Conservation (phyloP, 2,329 filamentous ascomycete genomes). For the Fusarium nodosum region DNA sequence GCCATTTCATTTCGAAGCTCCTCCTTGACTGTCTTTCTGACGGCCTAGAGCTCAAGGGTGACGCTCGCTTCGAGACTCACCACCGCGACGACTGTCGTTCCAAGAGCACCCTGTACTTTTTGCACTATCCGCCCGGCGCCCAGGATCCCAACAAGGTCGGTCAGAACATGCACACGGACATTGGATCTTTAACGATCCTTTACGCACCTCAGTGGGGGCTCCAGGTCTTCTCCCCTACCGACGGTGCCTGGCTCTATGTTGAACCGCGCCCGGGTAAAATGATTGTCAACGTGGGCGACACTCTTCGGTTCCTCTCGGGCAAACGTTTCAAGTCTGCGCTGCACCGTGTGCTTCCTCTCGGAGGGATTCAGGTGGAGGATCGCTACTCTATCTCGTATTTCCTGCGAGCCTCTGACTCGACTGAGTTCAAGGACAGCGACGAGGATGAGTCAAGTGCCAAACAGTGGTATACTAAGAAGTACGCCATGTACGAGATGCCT, state of each 20-base stretch:
- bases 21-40: constrained; percentile 24
- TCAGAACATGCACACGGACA: constrained; percentile 34
- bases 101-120: constrained; percentile 28
- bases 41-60: background rate
- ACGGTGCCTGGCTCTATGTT: constrained; percentile 16
- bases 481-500: constrained; percentile 17
- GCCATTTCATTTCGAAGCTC: constrained; percentile 24
- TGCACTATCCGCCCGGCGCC: constrained; percentile 16
- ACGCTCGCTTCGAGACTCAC: constrained; percentile 4
- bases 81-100: constrained; percentile 23
- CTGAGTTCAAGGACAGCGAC: constrained; percentile 26
- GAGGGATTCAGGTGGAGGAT: constrained; percentile 14
- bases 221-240: constrained; percentile 14
- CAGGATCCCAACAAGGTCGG: constrained; percentile 22
- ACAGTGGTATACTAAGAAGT: constrained; percentile 21
- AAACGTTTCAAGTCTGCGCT: constrained; percentile 16
- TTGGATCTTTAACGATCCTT: constrained; percentile 21
- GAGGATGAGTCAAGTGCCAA: constrained; percentile 23
- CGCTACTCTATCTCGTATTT: constrained; percentile 27
- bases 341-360: constrained; percentile 18
- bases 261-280: constrained; percentile 4
- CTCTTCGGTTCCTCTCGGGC: constrained; percentile 23
- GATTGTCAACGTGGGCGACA: constrained; percentile 21
- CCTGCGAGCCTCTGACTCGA: constrained; percentile 15
- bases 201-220: constrained; percentile 30